A percentile compares a stretch with the other conserved stretches of the same genome.
phyloP scores from a whole-genome alignment of 2,329 filamentous ascomycete species.

The Fusarium veterinarium region DNA sequence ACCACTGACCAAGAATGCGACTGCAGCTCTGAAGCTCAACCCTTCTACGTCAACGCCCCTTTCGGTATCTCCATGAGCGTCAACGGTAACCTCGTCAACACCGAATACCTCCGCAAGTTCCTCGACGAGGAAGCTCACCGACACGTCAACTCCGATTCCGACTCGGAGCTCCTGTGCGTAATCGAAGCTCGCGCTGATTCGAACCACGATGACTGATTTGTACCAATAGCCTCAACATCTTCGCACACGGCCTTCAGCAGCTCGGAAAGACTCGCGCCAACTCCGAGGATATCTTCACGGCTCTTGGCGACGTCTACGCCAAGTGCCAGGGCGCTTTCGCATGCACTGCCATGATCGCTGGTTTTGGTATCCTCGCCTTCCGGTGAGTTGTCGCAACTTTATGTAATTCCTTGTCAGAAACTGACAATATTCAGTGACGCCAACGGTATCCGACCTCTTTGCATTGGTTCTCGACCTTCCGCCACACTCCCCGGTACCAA shows the following conservation, averaged over 20 bases:
- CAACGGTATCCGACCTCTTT: slow-evolving; percentile 83
- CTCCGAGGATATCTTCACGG: slow-evolving; percentile 79
- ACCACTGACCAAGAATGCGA: not conserved
- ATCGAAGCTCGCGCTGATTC: not conserved
- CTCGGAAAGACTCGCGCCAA: slow-evolving; percentile 86
- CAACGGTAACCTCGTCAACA: slow-evolving; percentile 90
- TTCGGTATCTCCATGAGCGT: slow-evolving; percentile 57
- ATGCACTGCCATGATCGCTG: slow-evolving; percentile 84
- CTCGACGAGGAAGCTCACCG: slow-evolving; percentile 83
- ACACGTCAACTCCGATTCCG: slow-evolving; percentile 91
- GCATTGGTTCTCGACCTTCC: slow-evolving; percentile 79
- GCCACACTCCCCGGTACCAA: slow-evolving; percentile 68
- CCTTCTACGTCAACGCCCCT: slow-evolving; percentile 88
- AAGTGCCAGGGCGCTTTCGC: slow-evolving; percentile 81
- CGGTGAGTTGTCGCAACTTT: slow-evolving; percentile 63
- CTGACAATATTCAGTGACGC: slow-evolving; percentile 50
- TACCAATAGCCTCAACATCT: slow-evolving; percentile 86
- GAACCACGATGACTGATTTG: slow-evolving; percentile 20
- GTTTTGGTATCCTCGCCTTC: slow-evolving; percentile 84
- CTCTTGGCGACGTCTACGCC: slow-evolving; percentile 77
- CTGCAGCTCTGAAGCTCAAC: slow-evolving; percentile 84
- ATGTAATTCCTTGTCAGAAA: slow-evolving; percentile 63
- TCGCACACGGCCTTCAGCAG: slow-evolving; percentile 83
- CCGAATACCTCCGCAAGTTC: slow-evolving; percentile 74
- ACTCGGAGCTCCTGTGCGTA: slow-evolving; percentile 65